Evolutionary conservation across 2,329 filamentous ascomycete species (phyloP), one percentile per base, ranked within the genome.

Genomic region (Juglanconis oblonga): DNA sequence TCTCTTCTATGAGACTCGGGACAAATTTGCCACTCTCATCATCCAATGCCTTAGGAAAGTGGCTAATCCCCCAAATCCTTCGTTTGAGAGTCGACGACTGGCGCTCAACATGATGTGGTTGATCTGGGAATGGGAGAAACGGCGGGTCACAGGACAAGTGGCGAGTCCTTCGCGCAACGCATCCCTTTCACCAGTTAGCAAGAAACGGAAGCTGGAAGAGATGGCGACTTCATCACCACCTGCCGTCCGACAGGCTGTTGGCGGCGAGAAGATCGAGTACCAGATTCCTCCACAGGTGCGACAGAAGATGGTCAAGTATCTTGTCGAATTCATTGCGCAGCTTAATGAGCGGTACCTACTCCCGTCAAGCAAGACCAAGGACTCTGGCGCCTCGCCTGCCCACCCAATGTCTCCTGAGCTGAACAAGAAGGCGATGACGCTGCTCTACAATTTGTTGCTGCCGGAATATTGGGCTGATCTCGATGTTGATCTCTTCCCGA

Each of bases 321-420:
- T 99, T 36, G 90, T 98, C 35, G 91, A 95, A 62, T 98, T 98
- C 74, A 97, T 98, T 67, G 93, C 92, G 1, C 90, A 92, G 54
- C 81, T 97, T 29, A 89, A 90, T 17, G 95, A 98, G 73, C 86
- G 93, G 38, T 97, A 90, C 71, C 87, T 87, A 24, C 84, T 92
- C 29, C 88, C 88, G 13, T 90, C 89, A 29, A 82, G 85, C 13
- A 89, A 87, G 67, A 81, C 86, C 47, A 84, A 86, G 52, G 86
- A 89, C 47, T 66, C 78, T 11, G 70, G 72, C 1, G 68, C 68
- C 51, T 72, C 75, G 47, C 76, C 78, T 31, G 74, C 78, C 52
- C 72, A 81, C 17, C 77, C 83, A 13, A 78, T 83, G 29, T 83
- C 86, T 51, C 86, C 86, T 2, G 94, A 98, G 59, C 88, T 96